Evolutionary conservation across 805 yeast species (phyloP).

Genomic region (Vanderwaltozyma yarrowii): DNA sequence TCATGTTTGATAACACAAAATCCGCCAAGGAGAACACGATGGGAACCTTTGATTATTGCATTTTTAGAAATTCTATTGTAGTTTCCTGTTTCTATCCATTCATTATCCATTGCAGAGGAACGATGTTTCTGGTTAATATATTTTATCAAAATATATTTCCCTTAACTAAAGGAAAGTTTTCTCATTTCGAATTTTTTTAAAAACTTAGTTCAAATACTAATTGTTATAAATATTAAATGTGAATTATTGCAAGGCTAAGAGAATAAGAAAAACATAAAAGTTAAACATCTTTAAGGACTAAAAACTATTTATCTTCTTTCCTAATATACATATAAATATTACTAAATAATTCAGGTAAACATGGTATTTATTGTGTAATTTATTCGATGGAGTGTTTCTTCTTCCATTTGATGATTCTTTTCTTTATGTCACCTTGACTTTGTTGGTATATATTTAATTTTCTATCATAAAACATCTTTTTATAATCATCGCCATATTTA

Average conservation of each 20-base stretch:
- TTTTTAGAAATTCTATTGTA: background rate
- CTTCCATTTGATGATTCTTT: constrained; percentile 65
- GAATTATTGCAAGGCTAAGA: too few species aligned
- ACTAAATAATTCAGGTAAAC: background rate
- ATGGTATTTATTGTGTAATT: background rate
- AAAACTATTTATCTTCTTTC: too few species aligned
- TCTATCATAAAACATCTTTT: constrained; percentile 86
- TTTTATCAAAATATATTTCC: too few species aligned
- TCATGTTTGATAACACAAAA: background rate
- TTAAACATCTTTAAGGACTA: too few species aligned
- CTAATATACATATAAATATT: background rate
- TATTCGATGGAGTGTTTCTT: constrained; percentile 31
- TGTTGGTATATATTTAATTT: constrained; percentile 77
- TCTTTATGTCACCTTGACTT: constrained; percentile 71
- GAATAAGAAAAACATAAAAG: too few species aligned
- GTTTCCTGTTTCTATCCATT: background rate
- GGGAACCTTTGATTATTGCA: background rate
- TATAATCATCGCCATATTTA: constrained; percentile 82
- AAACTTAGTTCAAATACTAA: too few species aligned
- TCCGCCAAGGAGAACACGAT: background rate
- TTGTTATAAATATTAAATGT: too few species aligned
- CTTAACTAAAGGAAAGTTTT: too few species aligned
- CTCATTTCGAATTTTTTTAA: too few species aligned
- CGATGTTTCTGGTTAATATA: too few species aligned
- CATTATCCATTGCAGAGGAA: background rate